phyloP scores from a whole-genome alignment of 331 rosid species.

The Spiraea crenata region DNA sequence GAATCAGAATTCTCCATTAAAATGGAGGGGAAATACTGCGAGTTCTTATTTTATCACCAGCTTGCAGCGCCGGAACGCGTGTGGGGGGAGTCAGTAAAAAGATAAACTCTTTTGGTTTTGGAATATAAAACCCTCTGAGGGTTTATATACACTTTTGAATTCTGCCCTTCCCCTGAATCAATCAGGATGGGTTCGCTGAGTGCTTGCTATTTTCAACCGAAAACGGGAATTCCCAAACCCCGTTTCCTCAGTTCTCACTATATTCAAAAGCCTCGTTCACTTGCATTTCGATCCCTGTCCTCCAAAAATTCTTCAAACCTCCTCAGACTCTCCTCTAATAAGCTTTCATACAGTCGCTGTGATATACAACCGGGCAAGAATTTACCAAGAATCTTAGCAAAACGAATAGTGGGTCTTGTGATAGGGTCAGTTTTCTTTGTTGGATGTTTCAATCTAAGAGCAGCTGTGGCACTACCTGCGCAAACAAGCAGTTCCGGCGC shows the following conservation, averaged over 20 bases:
- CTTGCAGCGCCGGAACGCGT: no score
- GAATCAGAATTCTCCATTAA: no score
- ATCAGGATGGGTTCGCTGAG: constrained; percentile 14
- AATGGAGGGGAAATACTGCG: no score
- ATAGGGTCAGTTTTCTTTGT: constrained; percentile 57
- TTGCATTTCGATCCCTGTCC: constrained; percentile 19
- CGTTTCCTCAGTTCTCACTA: constrained; percentile 5
- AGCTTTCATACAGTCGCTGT: background rate
- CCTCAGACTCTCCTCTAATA: constrained; percentile 12
- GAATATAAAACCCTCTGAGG: no score
- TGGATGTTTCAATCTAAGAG: constrained; percentile 43
- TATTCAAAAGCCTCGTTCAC: background rate
- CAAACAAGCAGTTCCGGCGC: constrained; percentile 33
- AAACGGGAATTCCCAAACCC: background rate
- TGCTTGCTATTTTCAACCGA: constrained; percentile 17
- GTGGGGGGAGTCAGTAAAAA: no score
- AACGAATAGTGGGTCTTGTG: constrained; percentile 48
- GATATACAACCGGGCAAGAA: constrained; percentile 15
- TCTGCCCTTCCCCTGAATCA: no score
- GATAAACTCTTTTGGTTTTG: no score
- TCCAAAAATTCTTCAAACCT: constrained; percentile 23
- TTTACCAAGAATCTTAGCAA: constrained; percentile 25
- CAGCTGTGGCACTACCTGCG: constrained; percentile 44
- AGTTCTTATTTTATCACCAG: no score
- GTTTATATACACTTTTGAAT: no score